Evolutionary conservation across 139 green algal genomes (phyloP).

Genomic region (Volvox reticuliferus): DNA sequence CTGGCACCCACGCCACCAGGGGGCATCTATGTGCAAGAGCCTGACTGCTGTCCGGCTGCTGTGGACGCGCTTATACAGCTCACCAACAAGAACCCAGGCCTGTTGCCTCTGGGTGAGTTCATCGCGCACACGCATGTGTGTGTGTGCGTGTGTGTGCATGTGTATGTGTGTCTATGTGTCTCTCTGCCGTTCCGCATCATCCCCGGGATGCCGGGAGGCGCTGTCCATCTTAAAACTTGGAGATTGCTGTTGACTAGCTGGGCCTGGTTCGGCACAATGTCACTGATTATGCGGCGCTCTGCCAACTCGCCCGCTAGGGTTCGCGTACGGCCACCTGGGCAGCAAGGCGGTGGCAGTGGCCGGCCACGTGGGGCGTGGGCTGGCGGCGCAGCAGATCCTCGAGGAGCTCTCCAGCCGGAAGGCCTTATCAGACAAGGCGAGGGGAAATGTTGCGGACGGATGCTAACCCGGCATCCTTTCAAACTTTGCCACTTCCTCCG

Average conservation of each 20-base stretch:
- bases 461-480: too few species aligned
- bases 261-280: too few species aligned
- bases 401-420: slow-evolving; percentile 64
- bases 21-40: slow-evolving; percentile 79
- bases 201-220: not conserved
- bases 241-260: too few species aligned
- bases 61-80: slow-evolving; percentile 62
- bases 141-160: not conserved
- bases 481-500: too few species aligned
- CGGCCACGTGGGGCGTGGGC: slow-evolving; percentile 55
- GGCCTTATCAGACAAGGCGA: slow-evolving; percentile 52
- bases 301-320: not conserved
- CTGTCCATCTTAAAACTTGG: too few species aligned
- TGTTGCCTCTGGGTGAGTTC: slow-evolving; percentile 61
- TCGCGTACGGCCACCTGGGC: slow-evolving; percentile 64
- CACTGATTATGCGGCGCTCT: too few species aligned
- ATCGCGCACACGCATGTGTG: not conserved
- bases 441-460: not conserved
- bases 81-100: slow-evolving; percentile 41
- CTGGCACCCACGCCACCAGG: slow-evolving; percentile 14
- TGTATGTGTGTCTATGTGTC: too few species aligned
- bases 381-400: slow-evolving; percentile 71
- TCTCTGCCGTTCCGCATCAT: not conserved
- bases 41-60: slow-evolving; percentile 56
- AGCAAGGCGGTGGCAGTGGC: slow-evolving; percentile 49